Evolutionary conservation across 140 eudicot species (phyloP).

Genomic region (Cichorium intybus): DNA sequence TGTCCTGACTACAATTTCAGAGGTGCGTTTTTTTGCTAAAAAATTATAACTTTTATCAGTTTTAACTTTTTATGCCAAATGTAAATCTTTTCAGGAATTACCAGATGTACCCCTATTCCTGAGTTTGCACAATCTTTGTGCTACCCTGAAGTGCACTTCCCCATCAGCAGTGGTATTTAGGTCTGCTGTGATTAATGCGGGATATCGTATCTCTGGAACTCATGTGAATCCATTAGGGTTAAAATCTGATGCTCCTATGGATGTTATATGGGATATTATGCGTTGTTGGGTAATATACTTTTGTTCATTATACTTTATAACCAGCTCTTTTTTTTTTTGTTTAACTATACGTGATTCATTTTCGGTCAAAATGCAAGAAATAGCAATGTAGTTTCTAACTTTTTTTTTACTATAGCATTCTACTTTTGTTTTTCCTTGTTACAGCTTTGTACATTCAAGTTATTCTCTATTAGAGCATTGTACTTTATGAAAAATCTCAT

Average conservation of each 20-base stretch:
- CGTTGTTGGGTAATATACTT: slow-evolving; percentile 87
- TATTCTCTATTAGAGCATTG: too few species aligned
- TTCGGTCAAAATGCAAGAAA: too few species aligned
- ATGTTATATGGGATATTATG: slow-evolving; percentile 97
- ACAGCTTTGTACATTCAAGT: too few species aligned
- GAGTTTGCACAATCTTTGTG: slow-evolving; percentile 94
- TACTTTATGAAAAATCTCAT: too few species aligned
- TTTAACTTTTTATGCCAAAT: neutral
- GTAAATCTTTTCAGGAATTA: slow-evolving; percentile 57
- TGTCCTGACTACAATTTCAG: slow-evolving; percentile 84
- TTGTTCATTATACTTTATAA: neutral
- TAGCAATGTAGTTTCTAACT: too few species aligned
- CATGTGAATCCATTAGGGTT: slow-evolving; percentile 90
- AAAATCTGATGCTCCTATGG: slow-evolving; percentile 96
- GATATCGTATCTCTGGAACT: slow-evolving; percentile 95
- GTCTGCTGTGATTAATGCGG: slow-evolving; percentile 95
- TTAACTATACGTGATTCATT: neutral
- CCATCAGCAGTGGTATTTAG: slow-evolving; percentile 88
- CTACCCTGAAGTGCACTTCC: slow-evolving; percentile 88
- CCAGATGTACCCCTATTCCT: slow-evolving; percentile 89
- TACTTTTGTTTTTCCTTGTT: too few species aligned
- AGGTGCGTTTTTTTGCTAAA: slow-evolving; percentile 41
- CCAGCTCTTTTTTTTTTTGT: neutral
- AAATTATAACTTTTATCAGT: neutral
- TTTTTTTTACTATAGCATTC: too few species aligned